phyloP scores from a whole-genome alignment of 768 basidiomycete genomes.

The Pisolithus orientalis region DNA sequence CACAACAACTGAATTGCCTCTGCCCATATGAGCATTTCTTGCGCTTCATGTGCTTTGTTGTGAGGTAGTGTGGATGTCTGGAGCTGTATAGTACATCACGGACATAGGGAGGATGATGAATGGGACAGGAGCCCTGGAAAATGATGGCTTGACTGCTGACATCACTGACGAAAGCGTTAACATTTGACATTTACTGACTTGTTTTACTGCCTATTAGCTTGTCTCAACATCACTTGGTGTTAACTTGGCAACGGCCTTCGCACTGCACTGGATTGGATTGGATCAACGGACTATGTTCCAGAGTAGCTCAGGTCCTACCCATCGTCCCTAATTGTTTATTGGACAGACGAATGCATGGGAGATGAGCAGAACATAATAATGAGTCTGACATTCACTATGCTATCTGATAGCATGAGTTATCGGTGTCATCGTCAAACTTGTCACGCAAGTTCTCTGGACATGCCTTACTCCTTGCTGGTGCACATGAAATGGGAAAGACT shows the following conservation, averaged over 20 bases:
- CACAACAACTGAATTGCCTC: conserved; percentile 10
- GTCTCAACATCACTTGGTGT: too few species aligned
- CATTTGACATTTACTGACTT: background rate
- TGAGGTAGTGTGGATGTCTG: conserved; percentile 10
- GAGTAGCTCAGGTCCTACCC: too few species aligned
- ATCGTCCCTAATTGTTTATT: too few species aligned
- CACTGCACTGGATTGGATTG: too few species aligned
- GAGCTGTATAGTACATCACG: conserved; percentile 6
- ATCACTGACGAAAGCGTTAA: background rate
- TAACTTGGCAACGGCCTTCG: too few species aligned
- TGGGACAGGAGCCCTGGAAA: background rate
- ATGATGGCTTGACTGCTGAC: conserved; percentile 5
- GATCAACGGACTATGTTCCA: too few species aligned
- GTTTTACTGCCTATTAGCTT: too few species aligned
- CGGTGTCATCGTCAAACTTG: conserved; percentile 81
- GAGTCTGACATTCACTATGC: background rate
- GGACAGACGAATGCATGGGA: conserved; percentile 85
- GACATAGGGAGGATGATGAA: conserved; percentile 1
- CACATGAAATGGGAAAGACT: conserved; percentile 98
- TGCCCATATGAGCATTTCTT: conserved; percentile 22
- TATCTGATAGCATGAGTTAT: too few species aligned
- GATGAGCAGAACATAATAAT: conserved; percentile 35
- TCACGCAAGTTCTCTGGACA: conserved; percentile 91
- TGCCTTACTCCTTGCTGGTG: conserved; percentile 86
- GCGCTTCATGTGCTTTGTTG: conserved; percentile 10